Base-by-base conservation (phyloP, 2,329 filamentous ascomycete genomes). In the Fusarium nygamai region DNA sequence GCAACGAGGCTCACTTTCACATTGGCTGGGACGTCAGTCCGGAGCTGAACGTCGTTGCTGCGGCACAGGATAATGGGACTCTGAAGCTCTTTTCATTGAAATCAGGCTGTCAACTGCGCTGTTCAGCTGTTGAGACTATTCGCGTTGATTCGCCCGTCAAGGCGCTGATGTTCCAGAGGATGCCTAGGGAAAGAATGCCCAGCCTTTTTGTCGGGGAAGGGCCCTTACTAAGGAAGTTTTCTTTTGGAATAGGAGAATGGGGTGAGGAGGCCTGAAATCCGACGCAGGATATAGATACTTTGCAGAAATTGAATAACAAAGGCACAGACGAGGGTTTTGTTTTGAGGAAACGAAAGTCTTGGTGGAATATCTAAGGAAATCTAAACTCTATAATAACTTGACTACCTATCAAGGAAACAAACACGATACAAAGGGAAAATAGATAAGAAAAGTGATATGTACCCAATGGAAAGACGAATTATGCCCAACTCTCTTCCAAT, bases 11-110 rank as follows among this genome's bases (percentile, higher is more conserved):
- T 1, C 84, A 85, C 48, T 79, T 86, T 47, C 79, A 85, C 24
- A 83, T 87, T 16, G 90, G 89, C 2, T 85, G 90, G 73, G 88
- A 89, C 60, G 84, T 87, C 9, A 84, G 86, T 64, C 54, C 79
- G 0, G 82, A 83, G n/a, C 78, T 85, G 13, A 87, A 87, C 19
- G 73, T 88, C 31, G 85, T 89, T 9, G 89, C 89, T 1, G 86
- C 89, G 0, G 88, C 87, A 1, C 87, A 89, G 53, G 86, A 88
- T 44, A 83, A 88, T 54, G 85, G 84, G 17, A 84, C 79, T 1
- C 81, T 90, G 1, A 83, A 76, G 3, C 72, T 90, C 19, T 90
- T 88, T 73, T 89, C 88, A 14, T 76, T 88, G 12, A 74, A 72
- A 13, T 86, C 85, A 5, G 89, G 89, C 0, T 71, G 81, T 17